Conservation (phyloP, 805 yeast species). For the Metschnikowia vanudenii region DNA sequence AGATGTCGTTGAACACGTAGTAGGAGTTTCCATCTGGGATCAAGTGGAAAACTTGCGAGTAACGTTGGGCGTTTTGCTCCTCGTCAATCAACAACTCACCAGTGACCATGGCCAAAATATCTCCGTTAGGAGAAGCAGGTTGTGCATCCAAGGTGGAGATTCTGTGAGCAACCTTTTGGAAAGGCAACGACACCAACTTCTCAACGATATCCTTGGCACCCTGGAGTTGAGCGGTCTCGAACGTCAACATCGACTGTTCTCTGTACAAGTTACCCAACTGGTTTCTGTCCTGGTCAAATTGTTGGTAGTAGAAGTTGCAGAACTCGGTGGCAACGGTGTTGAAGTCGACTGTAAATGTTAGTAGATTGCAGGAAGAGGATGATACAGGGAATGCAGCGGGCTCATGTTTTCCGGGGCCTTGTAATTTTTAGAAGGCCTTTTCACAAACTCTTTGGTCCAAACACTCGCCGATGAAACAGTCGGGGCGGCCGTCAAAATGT, state of each 20-base stretch:
- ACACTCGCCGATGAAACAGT: no score
- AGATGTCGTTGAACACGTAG: slow-evolving; percentile 94
- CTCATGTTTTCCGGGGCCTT: no score
- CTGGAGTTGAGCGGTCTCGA: slow-evolving; percentile 90
- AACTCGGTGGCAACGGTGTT: slow-evolving; percentile 66
- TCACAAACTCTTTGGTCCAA: no score
- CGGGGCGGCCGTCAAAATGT: no score
- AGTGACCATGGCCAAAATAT: slow-evolving; percentile 95
- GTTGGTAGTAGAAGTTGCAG: slow-evolving; percentile 92
- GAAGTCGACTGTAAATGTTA: slow-evolving; percentile 36
- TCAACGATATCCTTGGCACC: slow-evolving; percentile 93
- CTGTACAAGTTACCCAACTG: slow-evolving; percentile 93
- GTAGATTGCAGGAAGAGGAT: slow-evolving; percentile 6
- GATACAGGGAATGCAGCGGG: not conserved
- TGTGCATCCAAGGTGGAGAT: slow-evolving; percentile 96
- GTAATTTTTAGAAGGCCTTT: no score
- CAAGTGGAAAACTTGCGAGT: slow-evolving; percentile 96
- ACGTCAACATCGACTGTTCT: slow-evolving; percentile 95
- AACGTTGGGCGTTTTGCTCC: slow-evolving; percentile 92
- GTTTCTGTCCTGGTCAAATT: slow-evolving; percentile 88
- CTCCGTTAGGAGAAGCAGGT: slow-evolving; percentile 91
- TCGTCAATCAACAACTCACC: slow-evolving; percentile 93
- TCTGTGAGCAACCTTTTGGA: slow-evolving; percentile 89
- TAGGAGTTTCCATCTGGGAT: slow-evolving; percentile 89
- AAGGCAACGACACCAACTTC: slow-evolving; percentile 84